These are phyloP conservation scores for Chrysoporthe austroafricana DNA, from an alignment of 2,329 filamentous ascomycete genomes.

Conservation along the genomic window DNA sequence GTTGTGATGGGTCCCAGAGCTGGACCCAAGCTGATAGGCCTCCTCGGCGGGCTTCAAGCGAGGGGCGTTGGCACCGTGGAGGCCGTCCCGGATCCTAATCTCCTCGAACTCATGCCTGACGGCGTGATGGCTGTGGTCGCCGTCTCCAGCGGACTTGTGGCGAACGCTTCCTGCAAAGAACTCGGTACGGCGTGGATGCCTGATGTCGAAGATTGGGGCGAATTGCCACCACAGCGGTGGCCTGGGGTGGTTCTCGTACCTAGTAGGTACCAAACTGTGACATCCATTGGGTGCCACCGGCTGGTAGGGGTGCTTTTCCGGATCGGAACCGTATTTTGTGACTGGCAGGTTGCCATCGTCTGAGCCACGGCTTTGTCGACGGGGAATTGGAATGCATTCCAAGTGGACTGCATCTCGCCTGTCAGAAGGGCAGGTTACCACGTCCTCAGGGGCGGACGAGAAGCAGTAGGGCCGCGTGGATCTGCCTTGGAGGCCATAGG, in stretches of 20 bases:
- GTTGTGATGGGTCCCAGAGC: background rate
- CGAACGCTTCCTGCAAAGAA: background rate
- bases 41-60: background rate
- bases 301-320: slow-evolving; percentile 4
- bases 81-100: background rate
- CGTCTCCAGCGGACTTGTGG: background rate
- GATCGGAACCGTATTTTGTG: slow-evolving; percentile 10
- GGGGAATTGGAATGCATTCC: slow-evolving; percentile 4
- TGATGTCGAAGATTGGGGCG: background rate
- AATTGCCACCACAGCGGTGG: background rate
- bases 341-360: slow-evolving; percentile 15
- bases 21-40: background rate
- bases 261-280: background rate
- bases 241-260: background rate
- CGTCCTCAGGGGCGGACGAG: background rate
- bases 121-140: background rate
- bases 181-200: too few species aligned
- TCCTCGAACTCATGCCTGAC: background rate
- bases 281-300: background rate
- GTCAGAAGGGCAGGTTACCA: background rate
- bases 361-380: background rate
- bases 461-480: background rate
- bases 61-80: background rate
- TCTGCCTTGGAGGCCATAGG: background rate
- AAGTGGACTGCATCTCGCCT: background rate